Percentiles rank a stretch among this genome's conserved stretches.
These are phyloP conservation scores for Sphagnum fallax DNA, from an alignment of 228 moss, liverwort and hornwort species.

Conservation along the genomic window DNA sequence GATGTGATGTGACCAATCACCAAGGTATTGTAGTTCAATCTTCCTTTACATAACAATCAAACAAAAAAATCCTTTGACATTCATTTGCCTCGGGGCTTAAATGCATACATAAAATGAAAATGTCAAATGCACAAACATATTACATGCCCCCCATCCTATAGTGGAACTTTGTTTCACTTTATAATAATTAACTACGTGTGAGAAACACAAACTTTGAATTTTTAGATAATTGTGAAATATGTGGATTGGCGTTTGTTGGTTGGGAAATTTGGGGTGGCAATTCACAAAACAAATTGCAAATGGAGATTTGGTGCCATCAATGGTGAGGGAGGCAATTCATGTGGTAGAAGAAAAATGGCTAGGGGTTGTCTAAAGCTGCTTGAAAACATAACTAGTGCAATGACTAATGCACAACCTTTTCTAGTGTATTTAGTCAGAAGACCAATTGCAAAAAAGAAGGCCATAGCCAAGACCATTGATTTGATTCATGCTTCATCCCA, in stretches of 20 bases:
- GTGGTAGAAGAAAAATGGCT: constrained; percentile 38
- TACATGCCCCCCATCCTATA: too few species aligned
- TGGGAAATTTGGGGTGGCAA: constrained; percentile 5
- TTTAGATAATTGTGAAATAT: too few species aligned
- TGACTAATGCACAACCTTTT: constrained; percentile 23
- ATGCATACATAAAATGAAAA: too few species aligned
- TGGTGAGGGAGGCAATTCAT: constrained; percentile 41
- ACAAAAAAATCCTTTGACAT: too few species aligned
- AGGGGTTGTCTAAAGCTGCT: constrained; percentile 37
- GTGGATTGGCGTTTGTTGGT: too few species aligned
- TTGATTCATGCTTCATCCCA: constrained; percentile 34
- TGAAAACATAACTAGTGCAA: constrained; percentile 39
- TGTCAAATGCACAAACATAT: too few species aligned
- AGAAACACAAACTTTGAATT: too few species aligned
- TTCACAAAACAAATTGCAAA: constrained; percentile 46
- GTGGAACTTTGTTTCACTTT: too few species aligned
- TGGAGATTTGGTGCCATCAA: constrained; percentile 38
- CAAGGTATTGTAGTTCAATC: constrained; percentile 18
- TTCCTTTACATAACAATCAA: too few species aligned
- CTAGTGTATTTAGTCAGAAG: constrained; percentile 38
- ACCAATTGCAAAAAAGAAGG: constrained; percentile 35
- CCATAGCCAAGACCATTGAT: constrained; percentile 20
- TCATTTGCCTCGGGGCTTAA: too few species aligned
- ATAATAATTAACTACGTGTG: too few species aligned
- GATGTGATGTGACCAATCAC: constrained; percentile 40